A percentile compares a stretch with the other conserved stretches of the same genome.
Evolutionary conservation across 139 green algal species (phyloP).

Genomic region (Yamagishiella unicocca): DNA sequence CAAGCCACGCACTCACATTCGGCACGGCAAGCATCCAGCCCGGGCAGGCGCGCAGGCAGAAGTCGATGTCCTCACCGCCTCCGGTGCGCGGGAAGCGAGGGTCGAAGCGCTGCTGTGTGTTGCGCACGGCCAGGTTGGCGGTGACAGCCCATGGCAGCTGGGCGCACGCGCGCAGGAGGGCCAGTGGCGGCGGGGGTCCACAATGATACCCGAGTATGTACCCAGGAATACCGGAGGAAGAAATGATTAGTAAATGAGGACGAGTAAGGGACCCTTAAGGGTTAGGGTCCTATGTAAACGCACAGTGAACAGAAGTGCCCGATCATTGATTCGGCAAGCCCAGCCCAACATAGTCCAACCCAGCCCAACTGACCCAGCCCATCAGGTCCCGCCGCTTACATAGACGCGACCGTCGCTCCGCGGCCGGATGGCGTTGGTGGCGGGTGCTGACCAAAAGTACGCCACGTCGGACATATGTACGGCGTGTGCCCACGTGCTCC

Average conservation of each 20-base stretch:
- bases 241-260: too few species aligned
- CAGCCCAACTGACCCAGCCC: too few species aligned
- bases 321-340: too few species aligned
- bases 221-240: too few species aligned
- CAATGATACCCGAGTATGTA: too few species aligned
- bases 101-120: constrained; percentile 47
- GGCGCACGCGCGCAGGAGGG: too few species aligned
- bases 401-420: constrained; percentile 21
- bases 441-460: constrained; percentile 64
- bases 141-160: constrained; percentile 69
- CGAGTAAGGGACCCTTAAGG: too few species aligned
- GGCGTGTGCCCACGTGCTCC: constrained; percentile 21
- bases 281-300: too few species aligned
- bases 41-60: constrained; percentile 52
- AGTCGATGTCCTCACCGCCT: constrained; percentile 73
- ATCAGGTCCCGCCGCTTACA: neutral
- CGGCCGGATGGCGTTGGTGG: neutral
- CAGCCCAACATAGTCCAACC: too few species aligned
- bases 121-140: constrained; percentile 63
- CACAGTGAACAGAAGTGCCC: too few species aligned
- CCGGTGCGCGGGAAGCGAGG: constrained; percentile 65
- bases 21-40: constrained; percentile 51
- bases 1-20: too few species aligned
- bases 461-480: constrained; percentile 61
- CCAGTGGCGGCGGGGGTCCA: too few species aligned